Evolutionary conservation across 805 yeast species (phyloP), one percentile per base, ranked within the genome.

Genomic region (Candida ascalaphidarum): DNA sequence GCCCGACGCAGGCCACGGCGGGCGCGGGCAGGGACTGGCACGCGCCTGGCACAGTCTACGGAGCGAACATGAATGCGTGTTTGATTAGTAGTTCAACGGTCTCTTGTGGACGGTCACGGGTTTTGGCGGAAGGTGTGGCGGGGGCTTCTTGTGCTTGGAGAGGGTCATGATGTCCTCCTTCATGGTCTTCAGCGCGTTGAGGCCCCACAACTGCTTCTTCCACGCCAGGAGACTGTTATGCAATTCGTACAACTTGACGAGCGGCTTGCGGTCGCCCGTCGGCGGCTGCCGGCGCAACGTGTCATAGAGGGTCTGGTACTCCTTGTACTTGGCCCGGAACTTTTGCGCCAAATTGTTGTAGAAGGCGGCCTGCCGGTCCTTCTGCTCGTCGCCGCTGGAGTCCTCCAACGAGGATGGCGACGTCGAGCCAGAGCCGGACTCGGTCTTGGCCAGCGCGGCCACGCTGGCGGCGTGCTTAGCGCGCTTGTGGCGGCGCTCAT

Each of bases 131-230:
- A n/a, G n/a, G n/a, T n/a, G n/a, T n/a, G n/a, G n/a, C n/a, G 13
- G 8, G 22, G 36, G 39, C 30, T 57, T 58, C 29, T 58, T 56
- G 41, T 61, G 65, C 36, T 56, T 56, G n/a, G 56, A 46, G 23
- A 61, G 44, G 22, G 43, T 45, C 65, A 57, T 58, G 28, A 60
- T 52, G 18, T 7, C 5, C 21, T 47, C 38, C 29, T 56, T 57
- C 36, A 46, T 39, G 36, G 44, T 56, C 25, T 40, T 40, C 26
- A 57, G 60, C 27, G 49, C 46, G 33, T 59, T 58, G 38, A 34
- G 37, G 33, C 65, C 70, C 78, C 78, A 72, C 12, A 75, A 53
- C 39, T 65, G 58, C 33, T 58, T 60, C 46, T 75, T 75, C 79
- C 79, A 72, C 22, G 61, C 61, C 12, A 68, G 60, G 28, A 76